Evolutionary conservation across 106 monocot genomes (phyloP).

Genomic region (Dendrobium nobile): DNA sequence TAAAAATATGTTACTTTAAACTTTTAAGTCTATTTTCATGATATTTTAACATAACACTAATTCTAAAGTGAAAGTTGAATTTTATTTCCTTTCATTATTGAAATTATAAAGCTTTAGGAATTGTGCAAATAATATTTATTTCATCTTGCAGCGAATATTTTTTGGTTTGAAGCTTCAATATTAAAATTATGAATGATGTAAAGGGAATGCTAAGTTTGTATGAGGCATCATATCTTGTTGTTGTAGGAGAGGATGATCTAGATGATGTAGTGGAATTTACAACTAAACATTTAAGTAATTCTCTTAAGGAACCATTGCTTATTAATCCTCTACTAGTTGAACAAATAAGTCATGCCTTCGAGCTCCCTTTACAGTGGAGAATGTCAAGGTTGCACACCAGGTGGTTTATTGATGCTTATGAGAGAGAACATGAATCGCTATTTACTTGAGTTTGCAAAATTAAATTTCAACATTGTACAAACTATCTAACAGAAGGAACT

Average conservation of each 20-base stretch:
- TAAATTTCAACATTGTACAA: conserved; percentile 52
- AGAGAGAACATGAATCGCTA: conserved; percentile 9
- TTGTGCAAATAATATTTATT: background rate
- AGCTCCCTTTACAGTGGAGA: conserved; percentile 43
- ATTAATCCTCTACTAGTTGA: background rate
- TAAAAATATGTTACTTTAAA: too few relatives aligned
- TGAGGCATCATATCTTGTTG: conserved; percentile 31
- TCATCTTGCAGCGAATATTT: background rate
- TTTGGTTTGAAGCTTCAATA: conserved; percentile 11
- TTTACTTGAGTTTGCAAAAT: conserved; percentile 35
- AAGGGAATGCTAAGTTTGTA: conserved; percentile 37
- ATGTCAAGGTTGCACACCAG: conserved; percentile 22
- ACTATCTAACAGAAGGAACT: conserved; percentile 20
- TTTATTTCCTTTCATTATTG: too few relatives aligned
- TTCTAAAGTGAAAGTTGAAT: too few relatives aligned
- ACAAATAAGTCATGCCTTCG: conserved; percentile 22
- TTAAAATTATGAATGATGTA: conserved; percentile 4
- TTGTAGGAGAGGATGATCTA: conserved; percentile 20
- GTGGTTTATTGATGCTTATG: conserved; percentile 30
- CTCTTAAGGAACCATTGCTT: background rate
- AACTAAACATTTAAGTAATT: conserved; percentile 3
- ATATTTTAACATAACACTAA: too few relatives aligned
- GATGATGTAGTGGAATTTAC: conserved; percentile 29
- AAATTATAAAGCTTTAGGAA: too few relatives aligned
- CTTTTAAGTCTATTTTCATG: too few relatives aligned